phyloP scores from a whole-genome alignment of 768 basidiomycete species.

The Kwoniella sp. region DNA sequence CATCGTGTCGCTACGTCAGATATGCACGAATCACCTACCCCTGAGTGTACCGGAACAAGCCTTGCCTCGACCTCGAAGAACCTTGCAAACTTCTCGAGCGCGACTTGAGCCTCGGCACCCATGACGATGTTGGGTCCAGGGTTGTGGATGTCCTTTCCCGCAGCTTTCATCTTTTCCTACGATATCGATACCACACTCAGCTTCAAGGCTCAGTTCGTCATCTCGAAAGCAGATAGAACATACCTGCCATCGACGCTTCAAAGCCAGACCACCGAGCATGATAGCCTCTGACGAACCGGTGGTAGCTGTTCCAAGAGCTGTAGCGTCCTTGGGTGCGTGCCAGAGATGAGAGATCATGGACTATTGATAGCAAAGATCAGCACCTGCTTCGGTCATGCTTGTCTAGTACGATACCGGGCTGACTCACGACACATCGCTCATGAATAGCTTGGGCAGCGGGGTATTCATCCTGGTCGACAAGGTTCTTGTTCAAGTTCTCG shows the following conservation, averaged over 20 bases:
- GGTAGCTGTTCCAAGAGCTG: constrained; percentile 69
- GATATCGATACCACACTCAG: neutral
- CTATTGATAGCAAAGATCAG: constrained; percentile 15
- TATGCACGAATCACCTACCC: too few relatives aligned
- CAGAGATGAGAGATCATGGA: constrained; percentile 70
- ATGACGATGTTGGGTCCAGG: constrained; percentile 63
- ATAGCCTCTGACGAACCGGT: constrained; percentile 74
- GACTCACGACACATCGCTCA: constrained; percentile 51
- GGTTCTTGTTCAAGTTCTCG: constrained; percentile 70
- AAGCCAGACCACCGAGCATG: constrained; percentile 71
- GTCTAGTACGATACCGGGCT: too few relatives aligned
- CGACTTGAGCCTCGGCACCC: constrained; percentile 69
- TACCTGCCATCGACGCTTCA: constrained; percentile 71
- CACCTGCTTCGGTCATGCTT: too few relatives aligned
- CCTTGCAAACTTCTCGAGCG: constrained; percentile 71
- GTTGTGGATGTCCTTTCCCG: constrained; percentile 68
- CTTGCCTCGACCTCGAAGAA: constrained; percentile 69
- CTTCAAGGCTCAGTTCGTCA: neutral
- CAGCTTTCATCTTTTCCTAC: constrained; percentile 62
- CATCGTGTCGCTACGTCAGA: too few relatives aligned
- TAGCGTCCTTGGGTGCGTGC: constrained; percentile 64
- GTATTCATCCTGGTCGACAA: constrained; percentile 73
- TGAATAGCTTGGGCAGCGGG: constrained; percentile 58
- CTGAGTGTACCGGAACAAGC: constrained; percentile 67
- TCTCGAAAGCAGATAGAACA: neutral